Evolutionary conservation across 1,139 yeast species (phyloP).

Genomic region (Magnusiomyces paraingens): DNA sequence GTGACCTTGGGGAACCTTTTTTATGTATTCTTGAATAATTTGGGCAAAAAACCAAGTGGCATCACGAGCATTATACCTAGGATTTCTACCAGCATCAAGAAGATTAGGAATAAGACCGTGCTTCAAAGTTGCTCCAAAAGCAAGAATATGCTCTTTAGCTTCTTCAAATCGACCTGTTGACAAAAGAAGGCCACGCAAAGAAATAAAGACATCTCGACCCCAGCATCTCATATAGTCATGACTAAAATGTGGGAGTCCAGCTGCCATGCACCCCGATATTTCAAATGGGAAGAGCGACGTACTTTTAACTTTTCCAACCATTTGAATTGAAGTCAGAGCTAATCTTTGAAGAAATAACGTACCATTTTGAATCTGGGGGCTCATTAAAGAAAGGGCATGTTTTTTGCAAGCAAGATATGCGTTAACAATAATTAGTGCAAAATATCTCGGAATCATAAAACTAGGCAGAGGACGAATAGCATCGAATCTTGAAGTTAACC

Average conservation of each 20-base stretch:
- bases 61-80: conserved; percentile 93
- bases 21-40: conserved; percentile 74
- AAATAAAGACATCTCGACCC: conserved; percentile 95
- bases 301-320: conserved; percentile 69
- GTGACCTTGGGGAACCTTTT: conserved; percentile 61
- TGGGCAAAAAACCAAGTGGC: conserved; percentile 95
- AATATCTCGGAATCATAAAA: conserved; percentile 79
- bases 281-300: conserved; percentile 68
- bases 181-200: conserved; percentile 73
- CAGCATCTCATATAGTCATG: conserved; percentile 91
- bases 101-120: conserved; percentile 94
- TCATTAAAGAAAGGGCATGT: conserved; percentile 55
- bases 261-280: conserved; percentile 71
- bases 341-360: conserved; percentile 73
- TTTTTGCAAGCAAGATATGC: conserved; percentile 76
- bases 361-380: conserved; percentile 48
- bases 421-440: conserved; percentile 70
- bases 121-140: conserved; percentile 85
- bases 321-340: conserved; percentile 78
- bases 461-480: conserved; percentile 64
- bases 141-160: conserved; percentile 74
- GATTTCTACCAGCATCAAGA: conserved; percentile 87
- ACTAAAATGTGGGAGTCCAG: conserved; percentile 93
- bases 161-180: conserved; percentile 73
- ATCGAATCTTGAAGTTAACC: conserved; percentile 66